Base-by-base conservation (phyloP, 1,139 yeast genomes). In the Spathaspora sp. region DNA sequence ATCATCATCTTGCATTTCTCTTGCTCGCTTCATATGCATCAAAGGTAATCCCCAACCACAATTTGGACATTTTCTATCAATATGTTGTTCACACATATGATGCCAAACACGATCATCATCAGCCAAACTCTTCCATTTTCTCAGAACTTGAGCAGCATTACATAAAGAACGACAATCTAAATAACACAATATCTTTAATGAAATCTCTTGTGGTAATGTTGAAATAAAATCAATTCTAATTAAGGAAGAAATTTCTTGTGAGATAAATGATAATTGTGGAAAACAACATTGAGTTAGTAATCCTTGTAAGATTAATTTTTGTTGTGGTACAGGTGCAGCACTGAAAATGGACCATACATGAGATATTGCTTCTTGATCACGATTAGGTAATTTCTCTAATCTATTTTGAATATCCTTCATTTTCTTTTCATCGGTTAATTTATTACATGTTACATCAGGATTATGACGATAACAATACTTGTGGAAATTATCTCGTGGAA, bases 41-140 rank as follows among this genome's bases (percentile, higher is more conserved):
- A 93, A 70, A 2, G 99, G 99, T 55, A 93, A 74, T 5, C 99
- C 99, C 99, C 99, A 93, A 9, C 99, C 99, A 72, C 99, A 93
- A 62, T 89, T 89, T 39, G 97, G 96, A 67, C 99, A 93, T 64
- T 93, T 93, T 50, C 96, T 76, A 66, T 93, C 99, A 48, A 93
- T 93, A 63, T 93, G 99, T 65, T 93, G 99, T 64, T 90, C 97
- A 64, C 99, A 93, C 93, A 93, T 86, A 56, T 93, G 90, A 63
- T 93, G 95, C 99, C 99, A 93, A 6, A 93, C 98, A 45, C 95
- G 71, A 60, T 93, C 98, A 63, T 91, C 97, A 65, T 93, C 97
- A 1, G 99, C 98, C 47, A 93, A 70, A 45, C 74, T 72, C 59
- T 88, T 84, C 99, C 99, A 93, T 47, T 80, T 80, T 45, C 82